Evolutionary conservation across 2,329 filamentous ascomycete genomes (phyloP).

Genomic region (Exophiala viscosa): DNA sequence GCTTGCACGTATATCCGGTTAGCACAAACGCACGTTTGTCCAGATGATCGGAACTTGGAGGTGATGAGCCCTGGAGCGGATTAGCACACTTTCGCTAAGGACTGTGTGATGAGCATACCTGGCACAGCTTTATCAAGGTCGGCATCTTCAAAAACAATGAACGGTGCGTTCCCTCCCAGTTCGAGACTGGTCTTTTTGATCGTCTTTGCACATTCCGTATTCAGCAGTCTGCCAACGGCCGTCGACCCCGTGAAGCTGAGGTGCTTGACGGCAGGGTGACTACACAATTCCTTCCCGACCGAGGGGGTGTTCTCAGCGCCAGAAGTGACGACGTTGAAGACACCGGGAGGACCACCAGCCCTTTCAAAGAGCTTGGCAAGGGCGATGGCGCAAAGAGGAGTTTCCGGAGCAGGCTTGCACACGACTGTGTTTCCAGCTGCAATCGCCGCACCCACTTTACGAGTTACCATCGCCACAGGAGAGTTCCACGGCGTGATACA

Average conservation of each 20-base stretch:
- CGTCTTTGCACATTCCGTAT: slow-evolving; percentile 30
- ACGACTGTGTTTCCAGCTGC: slow-evolving; percentile 74
- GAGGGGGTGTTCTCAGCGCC: slow-evolving; percentile 64
- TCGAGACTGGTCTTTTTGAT: slow-evolving; percentile 45
- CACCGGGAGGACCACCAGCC: slow-evolving; percentile 51
- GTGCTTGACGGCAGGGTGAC: slow-evolving; percentile 28
- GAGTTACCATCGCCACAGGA: slow-evolving; percentile 31
- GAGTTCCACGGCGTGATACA: slow-evolving; percentile 40
- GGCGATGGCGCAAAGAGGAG: slow-evolving; percentile 78
- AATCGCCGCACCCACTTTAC: slow-evolving; percentile 29
- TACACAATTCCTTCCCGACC: slow-evolving; percentile 49
- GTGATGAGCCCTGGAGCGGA: slow-evolving; percentile 14
- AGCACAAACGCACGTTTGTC: slow-evolving; percentile 87
- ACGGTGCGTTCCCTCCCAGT: slow-evolving; percentile 41
- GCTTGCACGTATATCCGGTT: slow-evolving; percentile 86
- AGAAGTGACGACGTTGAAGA: slow-evolving; percentile 70
- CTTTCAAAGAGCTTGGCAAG: slow-evolving; percentile 31
- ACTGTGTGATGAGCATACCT: neutral
- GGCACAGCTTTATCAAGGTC: slow-evolving; percentile 66
- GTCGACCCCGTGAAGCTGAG: slow-evolving; percentile 33
- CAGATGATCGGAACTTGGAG: slow-evolving; percentile 49
- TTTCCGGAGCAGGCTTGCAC: slow-evolving; percentile 87
- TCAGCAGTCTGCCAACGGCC: slow-evolving; percentile 40
- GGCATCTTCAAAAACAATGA: slow-evolving; percentile 40
- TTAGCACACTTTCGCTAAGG: neutral